These are phyloP conservation scores for Saturnispora dispora DNA, from an alignment of 805 yeast species.

Conservation along the genomic window DNA sequence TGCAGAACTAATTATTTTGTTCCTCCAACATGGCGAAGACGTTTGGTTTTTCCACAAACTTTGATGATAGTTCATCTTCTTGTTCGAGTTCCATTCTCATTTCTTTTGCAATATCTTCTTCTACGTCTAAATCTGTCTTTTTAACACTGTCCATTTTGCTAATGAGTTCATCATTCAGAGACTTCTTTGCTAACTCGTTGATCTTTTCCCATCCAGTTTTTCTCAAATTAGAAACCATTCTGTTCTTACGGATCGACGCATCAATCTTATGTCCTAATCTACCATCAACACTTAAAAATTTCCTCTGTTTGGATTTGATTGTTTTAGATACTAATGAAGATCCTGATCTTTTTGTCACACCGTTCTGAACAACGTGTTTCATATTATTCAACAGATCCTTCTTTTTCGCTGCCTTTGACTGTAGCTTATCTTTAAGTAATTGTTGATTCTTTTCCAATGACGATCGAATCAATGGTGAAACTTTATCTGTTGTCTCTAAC, in stretches of 20 bases:
- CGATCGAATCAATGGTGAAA: conserved; percentile 58
- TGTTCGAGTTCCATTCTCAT: conserved; percentile 10
- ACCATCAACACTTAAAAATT: conserved; percentile 14
- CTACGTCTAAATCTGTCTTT: conserved; percentile 14
- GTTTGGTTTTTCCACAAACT: conserved; percentile 15
- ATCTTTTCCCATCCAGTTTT: conserved; percentile 68
- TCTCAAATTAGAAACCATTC: conserved; percentile 50
- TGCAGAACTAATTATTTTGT: conserved; percentile 6
- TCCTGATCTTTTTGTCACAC: conserved; percentile 12
- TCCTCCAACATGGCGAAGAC: conserved; percentile 21
- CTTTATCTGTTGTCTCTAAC: conserved; percentile 48
- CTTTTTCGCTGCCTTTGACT: conserved; percentile 25
- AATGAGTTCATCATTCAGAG: conserved; percentile 13
- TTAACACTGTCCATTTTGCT: conserved; percentile 11
- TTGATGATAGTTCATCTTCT: conserved; percentile 8
- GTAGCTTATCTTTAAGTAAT: conserved; percentile 47
- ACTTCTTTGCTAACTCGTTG: conserved; percentile 38
- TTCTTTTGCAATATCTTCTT: conserved; percentile 14
- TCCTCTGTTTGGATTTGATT: conserved; percentile 14
- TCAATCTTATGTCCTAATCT: conserved; percentile 39
- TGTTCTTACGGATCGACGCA: conserved; percentile 56
- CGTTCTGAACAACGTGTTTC: neutral
- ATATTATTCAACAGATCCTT: neutral
- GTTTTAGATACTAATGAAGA: conserved; percentile 22
- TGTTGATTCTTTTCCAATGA: conserved; percentile 53